Conservation (phyloP, 441 rosid genomes). For the Pelargonium hybrid region DNA sequence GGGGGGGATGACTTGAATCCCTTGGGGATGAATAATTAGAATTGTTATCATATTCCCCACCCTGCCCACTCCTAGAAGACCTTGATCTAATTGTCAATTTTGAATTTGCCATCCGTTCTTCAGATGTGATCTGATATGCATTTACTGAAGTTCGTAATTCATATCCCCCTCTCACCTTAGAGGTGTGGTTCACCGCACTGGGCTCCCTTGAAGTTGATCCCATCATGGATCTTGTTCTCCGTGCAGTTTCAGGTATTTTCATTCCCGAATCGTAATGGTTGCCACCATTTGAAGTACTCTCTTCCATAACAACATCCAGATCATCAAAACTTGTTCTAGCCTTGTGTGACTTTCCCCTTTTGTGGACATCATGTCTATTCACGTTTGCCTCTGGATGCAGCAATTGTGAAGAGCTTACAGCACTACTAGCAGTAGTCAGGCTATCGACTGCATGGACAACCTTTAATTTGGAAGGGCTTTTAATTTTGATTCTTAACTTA, state of each 20-base stretch:
- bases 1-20: constrained; percentile 26
- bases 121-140: constrained; percentile 30
- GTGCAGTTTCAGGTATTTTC: constrained; percentile 28
- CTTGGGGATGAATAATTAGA: constrained; percentile 22
- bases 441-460: constrained; percentile 24
- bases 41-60: constrained; percentile 19
- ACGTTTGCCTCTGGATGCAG: constrained; percentile 18
- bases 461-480: constrained; percentile 31
- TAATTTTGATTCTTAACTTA: constrained; percentile 44
- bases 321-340: constrained; percentile 21
- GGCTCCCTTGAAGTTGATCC: constrained; percentile 43
- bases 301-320: constrained; percentile 25
- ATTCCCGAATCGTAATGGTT: constrained; percentile 24
- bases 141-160: constrained; percentile 36
- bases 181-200: constrained; percentile 22
- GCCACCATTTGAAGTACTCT: constrained; percentile 21
- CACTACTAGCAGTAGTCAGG: constrained; percentile 22
- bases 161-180: constrained; percentile 30
- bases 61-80: constrained; percentile 28
- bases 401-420: constrained; percentile 18
- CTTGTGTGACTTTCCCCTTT: constrained; percentile 20
- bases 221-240: constrained; percentile 57
- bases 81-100: constrained; percentile 32
- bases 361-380: constrained; percentile 11
- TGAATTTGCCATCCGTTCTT: constrained; percentile 43